Evolutionary conservation across 106 monocot species (phyloP).

Genomic region (Iris macrosiphon): DNA sequence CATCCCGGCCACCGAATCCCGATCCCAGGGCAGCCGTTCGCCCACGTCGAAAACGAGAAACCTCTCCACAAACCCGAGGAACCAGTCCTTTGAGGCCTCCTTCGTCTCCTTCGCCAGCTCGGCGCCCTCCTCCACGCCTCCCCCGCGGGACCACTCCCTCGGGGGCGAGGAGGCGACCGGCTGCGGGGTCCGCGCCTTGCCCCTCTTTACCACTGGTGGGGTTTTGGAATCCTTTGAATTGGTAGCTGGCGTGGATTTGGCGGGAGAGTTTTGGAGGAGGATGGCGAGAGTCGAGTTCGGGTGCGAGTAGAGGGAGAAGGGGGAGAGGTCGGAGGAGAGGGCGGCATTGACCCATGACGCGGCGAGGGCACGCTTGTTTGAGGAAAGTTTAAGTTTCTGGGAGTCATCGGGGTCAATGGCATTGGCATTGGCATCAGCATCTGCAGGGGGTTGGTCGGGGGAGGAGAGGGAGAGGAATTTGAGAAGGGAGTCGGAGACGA

Average conservation of each 20-base stretch:
- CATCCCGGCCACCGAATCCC: slow-evolving; percentile 13
- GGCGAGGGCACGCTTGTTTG: slow-evolving; percentile 36
- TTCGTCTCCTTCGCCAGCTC: slow-evolving; percentile 53
- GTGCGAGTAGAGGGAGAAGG: slow-evolving; percentile 47
- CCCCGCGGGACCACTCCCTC: slow-evolving; percentile 59
- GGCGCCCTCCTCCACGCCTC: slow-evolving; percentile 46
- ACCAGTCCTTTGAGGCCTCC: slow-evolving; percentile 69
- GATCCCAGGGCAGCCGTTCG: slow-evolving; percentile 15
- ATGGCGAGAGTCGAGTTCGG: slow-evolving; percentile 11
- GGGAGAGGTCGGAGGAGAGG: slow-evolving; percentile 60
- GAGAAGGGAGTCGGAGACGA: slow-evolving; percentile 55
- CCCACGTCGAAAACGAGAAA: slow-evolving; percentile 68
- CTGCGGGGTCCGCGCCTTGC: neutral
- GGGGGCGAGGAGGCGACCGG: slow-evolving; percentile 14
- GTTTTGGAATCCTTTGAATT: too few relatives aligned
- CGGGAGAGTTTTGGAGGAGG: slow-evolving; percentile 33
- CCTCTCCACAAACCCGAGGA: slow-evolving; percentile 82
- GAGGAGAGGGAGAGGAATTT: slow-evolving; percentile 14
- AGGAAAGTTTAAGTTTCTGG: slow-evolving; percentile 19
- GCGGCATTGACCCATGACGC: slow-evolving; percentile 42
- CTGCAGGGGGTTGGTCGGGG: slow-evolving; percentile 17
- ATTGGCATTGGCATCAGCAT: neutral
- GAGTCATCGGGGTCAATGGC: slow-evolving; percentile 25
- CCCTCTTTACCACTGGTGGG: neutral
- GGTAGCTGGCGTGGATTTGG: slow-evolving; percentile 20